Base-by-base conservation (phyloP, 2,329 filamentous ascomycete species). In the Zasmidium cellare region DNA sequence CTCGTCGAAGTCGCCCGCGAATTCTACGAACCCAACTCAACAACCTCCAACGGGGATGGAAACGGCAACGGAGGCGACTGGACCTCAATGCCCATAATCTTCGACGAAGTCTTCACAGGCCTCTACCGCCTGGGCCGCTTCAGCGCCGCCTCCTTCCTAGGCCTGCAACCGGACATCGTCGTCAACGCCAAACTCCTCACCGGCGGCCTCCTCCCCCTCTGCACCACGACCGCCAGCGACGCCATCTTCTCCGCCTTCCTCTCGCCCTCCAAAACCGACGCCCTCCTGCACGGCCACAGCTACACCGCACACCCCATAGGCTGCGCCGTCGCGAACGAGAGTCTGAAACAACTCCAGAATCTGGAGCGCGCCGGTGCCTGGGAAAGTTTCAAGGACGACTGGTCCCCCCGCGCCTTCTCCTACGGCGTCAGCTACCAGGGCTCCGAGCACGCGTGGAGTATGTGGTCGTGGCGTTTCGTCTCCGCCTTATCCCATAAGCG, bases 41-140 rank as follows among this genome's bases (percentile, higher is more conserved):
- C 35, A 9, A 14, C 35, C 35, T 16, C 12, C 35, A 41, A 41
- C 35, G 35, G 35, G 16, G 16, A 41, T n/a, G n/a, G n/a, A 5
- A 54, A 16, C 25, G 31, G 49, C 22, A 64, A 68, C 31, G 51
- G 65, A 28, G 67, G 65, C 9, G 63, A 76, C 25, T 96, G 91
- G 91, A 79, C 80, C 1, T 90, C 91, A 1, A 81, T 96, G 3
- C 91, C 91, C 0, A 77, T 96, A 41, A 80, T 96, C 65, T 91
- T 91, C 63, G 91, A 96, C 69, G 91, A 96, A 71, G 91, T 96
- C 35, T 96, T 96, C 74, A 93, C 90, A 0, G 91, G 91, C 1
- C 78, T 96, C 3, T 92, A 92, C 71, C 89, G 91, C 12, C 84
- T 96, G 0, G 91, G 91, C 1, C 84, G 86, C 41, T 85, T 87